A percentile compares a stretch with the other conserved stretches of the same genome.
Conservation (phyloP, 768 basidiomycete species). For the Psilocybe subaeruginosa region DNA sequence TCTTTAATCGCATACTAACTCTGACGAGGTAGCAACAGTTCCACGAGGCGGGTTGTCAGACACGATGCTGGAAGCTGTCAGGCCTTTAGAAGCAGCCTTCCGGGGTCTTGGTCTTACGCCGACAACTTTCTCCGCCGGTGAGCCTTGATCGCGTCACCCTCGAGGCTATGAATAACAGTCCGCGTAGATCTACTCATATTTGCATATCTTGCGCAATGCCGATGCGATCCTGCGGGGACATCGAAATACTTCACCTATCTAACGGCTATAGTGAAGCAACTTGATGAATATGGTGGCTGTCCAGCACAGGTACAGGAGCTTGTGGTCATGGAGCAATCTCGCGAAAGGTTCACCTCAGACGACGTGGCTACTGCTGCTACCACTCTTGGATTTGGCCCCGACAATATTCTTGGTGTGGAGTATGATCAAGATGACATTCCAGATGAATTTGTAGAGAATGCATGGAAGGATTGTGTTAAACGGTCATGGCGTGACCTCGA, state of each 20-base stretch:
- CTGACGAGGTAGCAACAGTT: slow-evolving; percentile 38
- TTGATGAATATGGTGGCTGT: slow-evolving; percentile 51
- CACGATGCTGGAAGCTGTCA: slow-evolving; percentile 38
- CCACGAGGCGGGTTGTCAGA: slow-evolving; percentile 53
- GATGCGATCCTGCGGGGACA: slow-evolving; percentile 74
- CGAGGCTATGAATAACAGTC: background rate
- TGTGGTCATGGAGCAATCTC: slow-evolving; percentile 60
- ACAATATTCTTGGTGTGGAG: slow-evolving; percentile 63
- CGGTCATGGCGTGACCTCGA: slow-evolving; percentile 56
- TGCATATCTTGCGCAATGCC: slow-evolving; percentile 79
- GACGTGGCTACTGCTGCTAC: slow-evolving; percentile 53
- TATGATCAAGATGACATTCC: slow-evolving; percentile 64
- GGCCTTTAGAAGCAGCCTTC: slow-evolving; percentile 44
- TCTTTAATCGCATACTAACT: background rate
- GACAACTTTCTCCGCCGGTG: slow-evolving; percentile 68
- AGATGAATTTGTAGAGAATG: slow-evolving; percentile 69
- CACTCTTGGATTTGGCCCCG: slow-evolving; percentile 68
- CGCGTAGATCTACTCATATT: slow-evolving; percentile 72
- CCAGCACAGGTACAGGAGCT: slow-evolving; percentile 58
- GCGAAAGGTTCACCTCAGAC: slow-evolving; percentile 62
- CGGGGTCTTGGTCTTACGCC: slow-evolving; percentile 65
- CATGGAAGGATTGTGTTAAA: slow-evolving; percentile 66
- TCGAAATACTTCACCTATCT: slow-evolving; percentile 66
- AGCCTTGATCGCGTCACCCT: slow-evolving; percentile 16
- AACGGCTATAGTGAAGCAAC: slow-evolving; percentile 48